phyloP scores from a whole-genome alignment of 805 yeast genomes.

The Nakazawaea sp. region DNA sequence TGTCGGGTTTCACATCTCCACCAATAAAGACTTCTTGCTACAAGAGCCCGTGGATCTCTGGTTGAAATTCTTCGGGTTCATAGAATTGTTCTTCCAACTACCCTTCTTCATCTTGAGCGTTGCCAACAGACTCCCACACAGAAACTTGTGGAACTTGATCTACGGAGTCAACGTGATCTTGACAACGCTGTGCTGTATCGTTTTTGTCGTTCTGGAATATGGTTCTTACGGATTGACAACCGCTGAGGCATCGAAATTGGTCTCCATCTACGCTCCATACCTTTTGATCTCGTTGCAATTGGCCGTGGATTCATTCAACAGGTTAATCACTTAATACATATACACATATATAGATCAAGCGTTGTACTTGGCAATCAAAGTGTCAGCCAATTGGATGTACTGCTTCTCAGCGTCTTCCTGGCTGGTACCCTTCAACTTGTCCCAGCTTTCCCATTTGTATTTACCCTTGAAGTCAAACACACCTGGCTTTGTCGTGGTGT shows the following conservation, averaged over 20 bases:
- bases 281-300: slow-evolving; percentile 56
- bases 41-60: slow-evolving; percentile 46
- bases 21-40: slow-evolving; percentile 69
- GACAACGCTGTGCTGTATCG: slow-evolving; percentile 70
- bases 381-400: slow-evolving; percentile 63
- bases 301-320: slow-evolving; percentile 35
- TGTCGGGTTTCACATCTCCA: slow-evolving; percentile 49
- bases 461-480: slow-evolving; percentile 90
- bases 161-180: slow-evolving; percentile 82
- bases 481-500: slow-evolving; percentile 82
- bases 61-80: slow-evolving; percentile 63
- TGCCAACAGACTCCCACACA: slow-evolving; percentile 12
- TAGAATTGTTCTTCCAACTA: slow-evolving; percentile 71
- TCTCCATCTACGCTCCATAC: slow-evolving; percentile 63
- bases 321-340: no score
- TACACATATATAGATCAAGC: no score
- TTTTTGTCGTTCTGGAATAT: slow-evolving; percentile 31
- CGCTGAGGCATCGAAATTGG: slow-evolving; percentile 33
- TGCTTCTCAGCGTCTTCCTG: slow-evolving; percentile 88
- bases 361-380: slow-evolving; percentile 49
- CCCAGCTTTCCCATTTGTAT: slow-evolving; percentile 98
- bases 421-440: slow-evolving; percentile 73
- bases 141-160: slow-evolving; percentile 33
- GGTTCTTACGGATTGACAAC: slow-evolving; percentile 32
- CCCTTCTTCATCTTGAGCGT: slow-evolving; percentile 61